Evolutionary conservation across 352 stramenopile genomes (phyloP), one percentile per base, ranked within the genome.

Genomic region (Phytophthora nicotianae): DNA sequence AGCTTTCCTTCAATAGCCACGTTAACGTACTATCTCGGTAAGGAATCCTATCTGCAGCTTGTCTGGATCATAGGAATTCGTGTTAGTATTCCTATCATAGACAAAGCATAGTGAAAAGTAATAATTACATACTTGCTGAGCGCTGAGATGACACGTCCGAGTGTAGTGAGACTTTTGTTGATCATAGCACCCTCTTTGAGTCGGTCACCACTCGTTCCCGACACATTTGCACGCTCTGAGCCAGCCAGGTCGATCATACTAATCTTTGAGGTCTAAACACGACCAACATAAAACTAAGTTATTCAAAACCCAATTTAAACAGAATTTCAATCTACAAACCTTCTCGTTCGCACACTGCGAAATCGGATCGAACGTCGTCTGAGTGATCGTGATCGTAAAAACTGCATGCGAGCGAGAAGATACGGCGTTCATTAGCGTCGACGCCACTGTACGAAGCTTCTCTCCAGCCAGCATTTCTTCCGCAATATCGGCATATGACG

Each of bases 381-480:
- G 86, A 1, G 83, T 95, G 40, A 95, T 78, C 7, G 97, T 97
- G 62, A 99, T 97, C 14, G 90, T 98, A 58, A 99, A 99, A 49
- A 99, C 95, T 0, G 93, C 95, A 69, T 99, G 97, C 10, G 95
- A 99, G 5, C 97, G 89, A 14, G 92, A 98, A 0, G 92, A 98
- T 2, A 94, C 91, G 1, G 91, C 62, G 77, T 99, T 99, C 97
- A 99, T 99, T 2, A 98, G 76, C 16, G 97, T 99, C 9, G 91
- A 86, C 0, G 93, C 97, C 5, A 98, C 94, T 2, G 90, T 98
- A 10, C 97, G 69, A 29, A 99, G 91, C 58, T 98, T 98, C 58
- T 98, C 97, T 6, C 97, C 97, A 9, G 82, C 77, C 0, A 91
- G 51, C 69, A 94, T 86, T 48, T 93, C 84, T 24, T 90, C 80